Percentiles rank a stretch among this genome's conserved stretches.
Evolutionary conservation across 208 protist genomes (phyloP).

Genomic region (Trypanosomatidae sp.): DNA sequence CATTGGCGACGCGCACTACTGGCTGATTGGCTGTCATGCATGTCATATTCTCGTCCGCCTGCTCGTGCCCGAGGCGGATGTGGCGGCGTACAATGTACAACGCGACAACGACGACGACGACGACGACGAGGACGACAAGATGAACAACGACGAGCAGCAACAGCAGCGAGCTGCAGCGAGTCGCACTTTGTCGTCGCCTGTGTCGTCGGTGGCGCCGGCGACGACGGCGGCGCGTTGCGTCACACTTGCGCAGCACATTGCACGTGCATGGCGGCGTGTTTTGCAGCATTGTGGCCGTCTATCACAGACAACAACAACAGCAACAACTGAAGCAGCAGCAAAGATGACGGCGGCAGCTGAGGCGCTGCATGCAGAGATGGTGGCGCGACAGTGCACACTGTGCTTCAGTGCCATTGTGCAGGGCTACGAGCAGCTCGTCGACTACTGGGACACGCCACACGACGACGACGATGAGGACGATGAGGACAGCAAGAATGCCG

Average conservation of each 20-base stretch:
- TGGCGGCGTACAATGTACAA: slow-evolving; percentile 18
- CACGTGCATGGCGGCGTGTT: too few relatives aligned
- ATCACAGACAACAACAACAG: too few relatives aligned
- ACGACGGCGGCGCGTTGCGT: too few relatives aligned
- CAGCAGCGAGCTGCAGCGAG: background rate
- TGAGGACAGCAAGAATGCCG: slow-evolving; percentile 5
- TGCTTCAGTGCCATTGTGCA: slow-evolving; percentile 50
- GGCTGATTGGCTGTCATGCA: slow-evolving; percentile 41
- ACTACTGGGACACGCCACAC: slow-evolving; percentile 5
- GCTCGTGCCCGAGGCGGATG: slow-evolving; percentile 49
- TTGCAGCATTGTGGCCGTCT: too few relatives aligned
- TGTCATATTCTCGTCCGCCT: slow-evolving; percentile 49
- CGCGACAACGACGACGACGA: too few relatives aligned
- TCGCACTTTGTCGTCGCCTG: slow-evolving; percentile 1
- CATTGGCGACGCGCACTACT: slow-evolving; percentile 34
- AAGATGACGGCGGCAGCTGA: too few relatives aligned
- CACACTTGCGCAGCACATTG: too few relatives aligned
- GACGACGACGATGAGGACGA: background rate
- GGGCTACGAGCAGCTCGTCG: slow-evolving; percentile 44
- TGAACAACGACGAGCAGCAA: background rate
- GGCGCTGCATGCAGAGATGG: too few relatives aligned
- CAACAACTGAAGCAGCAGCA: too few relatives aligned
- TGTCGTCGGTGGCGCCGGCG: too few relatives aligned
- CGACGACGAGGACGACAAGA: background rate
- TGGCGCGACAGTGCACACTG: slow-evolving; percentile 30